A percentile compares a stretch with the other conserved stretches of the same genome.
Evolutionary conservation across 192 early-diverging fungal genomes (phyloP).

Genomic region (Mortierella hygrophila): DNA sequence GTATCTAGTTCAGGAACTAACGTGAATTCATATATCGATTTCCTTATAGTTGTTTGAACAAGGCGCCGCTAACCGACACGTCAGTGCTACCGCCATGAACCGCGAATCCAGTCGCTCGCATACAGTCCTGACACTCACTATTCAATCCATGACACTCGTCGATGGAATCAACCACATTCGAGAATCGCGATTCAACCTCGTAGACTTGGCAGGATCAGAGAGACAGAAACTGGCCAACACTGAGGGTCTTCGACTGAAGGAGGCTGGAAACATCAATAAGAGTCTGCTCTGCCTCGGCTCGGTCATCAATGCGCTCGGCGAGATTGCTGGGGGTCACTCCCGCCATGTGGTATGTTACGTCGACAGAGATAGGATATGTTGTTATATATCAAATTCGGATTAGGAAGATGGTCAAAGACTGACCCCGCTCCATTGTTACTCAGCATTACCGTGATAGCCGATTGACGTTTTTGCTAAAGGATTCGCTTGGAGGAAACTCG

Average conservation of each 20-base stretch:
- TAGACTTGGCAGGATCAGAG: slow-evolving; percentile 86
- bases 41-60: slow-evolving; percentile 65
- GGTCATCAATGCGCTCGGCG: slow-evolving; percentile 87
- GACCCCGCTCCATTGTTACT: neutral
- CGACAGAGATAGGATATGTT: neutral
- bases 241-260: slow-evolving; percentile 75
- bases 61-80: slow-evolving; percentile 77
- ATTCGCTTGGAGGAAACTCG: slow-evolving; percentile 79
- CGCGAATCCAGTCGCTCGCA: slow-evolving; percentile 86
- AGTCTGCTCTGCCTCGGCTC: slow-evolving; percentile 82
- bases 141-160: slow-evolving; percentile 71
- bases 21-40: neutral
- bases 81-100: slow-evolving; percentile 86
- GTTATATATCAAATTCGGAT: neutral
- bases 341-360: slow-evolving; percentile 63
- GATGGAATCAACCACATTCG: slow-evolving; percentile 70
- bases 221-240: slow-evolving; percentile 75
- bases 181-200: slow-evolving; percentile 77
- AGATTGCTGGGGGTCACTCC: slow-evolving; percentile 67
- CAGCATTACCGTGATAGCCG: slow-evolving; percentile 77
- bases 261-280: slow-evolving; percentile 89
- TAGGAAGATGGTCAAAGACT: neutral
- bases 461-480: slow-evolving; percentile 75
- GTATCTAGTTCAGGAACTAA: neutral
- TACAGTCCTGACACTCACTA: slow-evolving; percentile 80